Evolutionary conservation across 176 grass and related monocot species (phyloP), one percentile per base, ranked within the genome.

Genomic region (Puccinellia tenuiflora): DNA sequence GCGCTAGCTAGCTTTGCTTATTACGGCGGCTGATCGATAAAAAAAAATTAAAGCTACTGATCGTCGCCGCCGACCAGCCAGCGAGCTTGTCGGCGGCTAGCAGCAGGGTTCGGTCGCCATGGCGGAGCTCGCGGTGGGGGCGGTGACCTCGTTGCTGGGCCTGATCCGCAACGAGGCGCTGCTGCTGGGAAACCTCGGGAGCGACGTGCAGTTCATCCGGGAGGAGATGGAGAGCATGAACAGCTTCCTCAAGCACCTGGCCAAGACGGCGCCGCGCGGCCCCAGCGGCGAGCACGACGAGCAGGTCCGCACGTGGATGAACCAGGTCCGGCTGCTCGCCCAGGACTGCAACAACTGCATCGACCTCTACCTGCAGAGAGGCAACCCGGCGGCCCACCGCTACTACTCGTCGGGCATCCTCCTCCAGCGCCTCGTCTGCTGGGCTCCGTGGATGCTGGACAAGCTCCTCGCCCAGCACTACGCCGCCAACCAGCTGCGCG

Each of bases 181-280:
- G 4, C 64, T 68, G 4, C 4, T 68, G 64, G 0, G 64, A 2
- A 20, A 34, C 4, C 34, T 68, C 64, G 33, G 64, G 3, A 0
- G 20, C 33, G 64, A 38, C 1, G 64, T 67, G 64, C 64, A 67
- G 33, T 67, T 67, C 34, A 68, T 68, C 34, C n/a, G 39, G 17
- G 64, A 68, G 1, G 64, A 68, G 64, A 68, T 68, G 64, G 64
- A 68, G 64, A 68, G 64, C 64, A 68, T 76, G 73, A 24, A 37
- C 26, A 55, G 48, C 83, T 85, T 85, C 83, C 29, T 85, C 26
- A 0, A 0, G 51, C 65, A 85, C 75, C 84, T 86, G 3, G 53
- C 66, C 3, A 16, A 30, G 21, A 61, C 7, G 40, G 9, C 39
- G 0, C 76, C 76, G n/a, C n/a, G n/a, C n/a, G n/a, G n/a, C 1